phyloP scores from a whole-genome alignment of 306 rosid genomes.

The Medicago lupulina region DNA sequence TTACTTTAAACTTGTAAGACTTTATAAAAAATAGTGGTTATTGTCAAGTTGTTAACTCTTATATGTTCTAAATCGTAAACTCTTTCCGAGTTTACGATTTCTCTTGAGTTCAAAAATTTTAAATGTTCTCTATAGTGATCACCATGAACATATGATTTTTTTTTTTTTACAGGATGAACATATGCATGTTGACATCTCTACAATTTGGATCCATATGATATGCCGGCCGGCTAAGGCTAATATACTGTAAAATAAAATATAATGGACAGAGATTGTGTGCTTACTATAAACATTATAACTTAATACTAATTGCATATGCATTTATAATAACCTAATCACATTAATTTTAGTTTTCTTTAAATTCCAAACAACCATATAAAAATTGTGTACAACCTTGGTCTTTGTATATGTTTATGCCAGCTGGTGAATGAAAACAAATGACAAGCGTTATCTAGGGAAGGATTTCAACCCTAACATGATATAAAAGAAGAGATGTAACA shows the following conservation, averaged over 20 bases:
- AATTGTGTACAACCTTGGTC: constrained; percentile 17
- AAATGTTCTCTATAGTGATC: too few species aligned
- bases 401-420: constrained; percentile 34
- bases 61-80: too few species aligned
- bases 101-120: too few species aligned
- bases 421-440: constrained; percentile 34
- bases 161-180: too few species aligned
- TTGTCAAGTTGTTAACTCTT: too few species aligned
- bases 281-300: constrained; percentile 14
- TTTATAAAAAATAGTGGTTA: too few species aligned
- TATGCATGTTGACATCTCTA: not conserved
- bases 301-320: not conserved
- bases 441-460: constrained; percentile 22
- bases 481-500: not conserved
- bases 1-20: too few species aligned
- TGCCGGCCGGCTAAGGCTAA: not conserved
- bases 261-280: constrained; percentile 1
- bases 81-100: too few species aligned
- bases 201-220: not conserved
- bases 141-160: too few species aligned
- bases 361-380: constrained; percentile 29
- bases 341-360: not conserved
- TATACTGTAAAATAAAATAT: not conserved
- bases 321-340: not conserved
- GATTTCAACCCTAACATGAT: constrained; percentile 30